Evolutionary conservation across 108 stramenopile species (phyloP).

Genomic region (Pseudonitzschia delicatissima): DNA sequence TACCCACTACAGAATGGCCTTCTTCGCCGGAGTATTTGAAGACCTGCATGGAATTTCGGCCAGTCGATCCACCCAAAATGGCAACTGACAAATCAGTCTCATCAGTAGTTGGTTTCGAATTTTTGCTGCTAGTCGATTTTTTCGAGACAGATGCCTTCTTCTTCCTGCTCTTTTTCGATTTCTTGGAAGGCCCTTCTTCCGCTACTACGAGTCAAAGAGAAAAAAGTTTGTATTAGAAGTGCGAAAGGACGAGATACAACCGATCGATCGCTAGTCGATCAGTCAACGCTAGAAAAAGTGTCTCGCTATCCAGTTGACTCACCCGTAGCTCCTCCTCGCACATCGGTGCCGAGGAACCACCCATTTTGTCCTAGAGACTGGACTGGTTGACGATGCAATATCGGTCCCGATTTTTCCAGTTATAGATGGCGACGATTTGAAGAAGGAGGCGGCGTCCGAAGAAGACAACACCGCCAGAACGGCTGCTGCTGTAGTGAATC

Average conservation of each 20-base stretch:
- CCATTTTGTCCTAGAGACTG: conserved; percentile 3
- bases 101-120: neutral
- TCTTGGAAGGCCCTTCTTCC: conserved; percentile 22
- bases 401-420: conserved; percentile 1
- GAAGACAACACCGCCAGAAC: conserved; percentile 17
- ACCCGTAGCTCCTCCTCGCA: conserved; percentile 36
- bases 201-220: conserved; percentile 8
- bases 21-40: conserved; percentile 62
- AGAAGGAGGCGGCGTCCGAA: conserved; percentile 7
- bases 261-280: neutral
- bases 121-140: neutral
- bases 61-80: conserved; percentile 48
- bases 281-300: neutral
- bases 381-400: neutral
- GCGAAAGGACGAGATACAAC: neutral
- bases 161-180: conserved; percentile 30
- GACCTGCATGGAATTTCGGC: conserved; percentile 66
- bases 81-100: conserved; percentile 59
- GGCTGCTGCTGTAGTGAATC: conserved; percentile 15
- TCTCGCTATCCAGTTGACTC: neutral
- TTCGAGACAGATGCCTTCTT: conserved; percentile 9
- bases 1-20: conserved; percentile 81
- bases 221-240: neutral
- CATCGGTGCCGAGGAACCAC: conserved; percentile 13
- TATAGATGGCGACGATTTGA: conserved; percentile 1